These are phyloP conservation scores for Silene noctiflora DNA, from an alignment of 179 eudicot species.

Conservation along the genomic window DNA sequence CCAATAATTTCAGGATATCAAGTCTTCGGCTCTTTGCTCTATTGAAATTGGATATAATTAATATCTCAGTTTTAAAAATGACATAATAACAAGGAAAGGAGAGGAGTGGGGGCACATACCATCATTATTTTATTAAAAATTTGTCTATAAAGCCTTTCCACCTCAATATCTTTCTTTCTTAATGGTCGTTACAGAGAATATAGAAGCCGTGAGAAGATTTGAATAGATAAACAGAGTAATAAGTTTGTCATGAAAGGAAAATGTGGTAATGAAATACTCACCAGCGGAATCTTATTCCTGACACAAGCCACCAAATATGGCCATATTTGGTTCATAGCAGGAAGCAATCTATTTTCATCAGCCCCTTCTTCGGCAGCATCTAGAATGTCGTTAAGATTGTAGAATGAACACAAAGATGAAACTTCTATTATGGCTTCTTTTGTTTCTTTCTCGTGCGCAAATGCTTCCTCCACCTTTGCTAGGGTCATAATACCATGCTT, in stretches of 20 bases:
- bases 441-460: conserved; percentile 63
- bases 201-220: background rate
- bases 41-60: background rate
- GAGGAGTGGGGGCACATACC: no score
- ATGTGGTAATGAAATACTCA: conserved; percentile 27
- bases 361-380: conserved; percentile 62
- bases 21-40: background rate
- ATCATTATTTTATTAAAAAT: no score
- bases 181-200: background rate
- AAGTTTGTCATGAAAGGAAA: background rate
- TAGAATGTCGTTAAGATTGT: conserved; percentile 56
- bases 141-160: no score
- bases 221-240: background rate
- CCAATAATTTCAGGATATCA: background rate
- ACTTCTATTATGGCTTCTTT: conserved; percentile 53
- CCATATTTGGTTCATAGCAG: conserved; percentile 91
- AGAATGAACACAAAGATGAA: conserved; percentile 48
- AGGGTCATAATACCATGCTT: conserved; percentile 68
- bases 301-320: conserved; percentile 77
- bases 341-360: conserved; percentile 83
- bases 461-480: conserved; percentile 77
- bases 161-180: no score
- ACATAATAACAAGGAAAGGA: no score
- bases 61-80: no score
- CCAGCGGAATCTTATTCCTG: conserved; percentile 67